phyloP scores from a whole-genome alignment of 164 flowering plant genomes.

The Magnolia sinica region DNA sequence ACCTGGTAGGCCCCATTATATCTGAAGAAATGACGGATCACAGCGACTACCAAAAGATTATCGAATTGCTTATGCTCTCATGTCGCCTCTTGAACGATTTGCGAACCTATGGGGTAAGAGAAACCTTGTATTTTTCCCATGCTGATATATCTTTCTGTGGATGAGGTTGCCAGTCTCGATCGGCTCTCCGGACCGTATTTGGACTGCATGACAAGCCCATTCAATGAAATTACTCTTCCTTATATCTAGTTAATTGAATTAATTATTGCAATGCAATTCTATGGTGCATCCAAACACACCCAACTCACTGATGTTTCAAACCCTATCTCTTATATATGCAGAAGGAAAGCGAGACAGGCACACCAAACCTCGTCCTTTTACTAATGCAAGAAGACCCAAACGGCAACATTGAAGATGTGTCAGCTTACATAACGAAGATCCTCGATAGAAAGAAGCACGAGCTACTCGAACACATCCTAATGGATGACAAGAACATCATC shows the following conservation, averaged over 20 bases:
- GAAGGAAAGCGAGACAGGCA: slow-evolving; percentile 44
- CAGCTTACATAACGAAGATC: slow-evolving; percentile 18
- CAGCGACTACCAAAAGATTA: slow-evolving; percentile 16
- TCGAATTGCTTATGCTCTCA: slow-evolving; percentile 32
- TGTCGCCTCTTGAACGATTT: slow-evolving; percentile 37
- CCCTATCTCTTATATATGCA: slow-evolving; percentile 13
- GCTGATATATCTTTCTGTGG: neutral
- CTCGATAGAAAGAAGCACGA: slow-evolving; percentile 24
- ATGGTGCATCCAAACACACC: neutral
- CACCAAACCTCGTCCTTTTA: slow-evolving; percentile 28
- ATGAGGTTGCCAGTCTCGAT: neutral
- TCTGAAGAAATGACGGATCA: slow-evolving; percentile 4
- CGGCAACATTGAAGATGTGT: slow-evolving; percentile 25
- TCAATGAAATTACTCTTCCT: neutral
- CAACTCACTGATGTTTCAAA: neutral
- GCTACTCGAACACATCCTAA: slow-evolving; percentile 30
- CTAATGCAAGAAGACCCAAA: slow-evolving; percentile 30
- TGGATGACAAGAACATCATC: slow-evolving; percentile 19
- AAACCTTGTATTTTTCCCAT: neutral
- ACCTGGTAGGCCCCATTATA: slow-evolving; percentile 5
- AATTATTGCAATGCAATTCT: neutral
- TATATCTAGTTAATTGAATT: neutral
- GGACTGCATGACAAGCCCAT: neutral
- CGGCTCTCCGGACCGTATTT: neutral
- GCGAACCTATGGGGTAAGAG: neutral